Conservation (phyloP, 2,329 filamentous ascomycete species). For the Calcarisporium arbuscula region DNA sequence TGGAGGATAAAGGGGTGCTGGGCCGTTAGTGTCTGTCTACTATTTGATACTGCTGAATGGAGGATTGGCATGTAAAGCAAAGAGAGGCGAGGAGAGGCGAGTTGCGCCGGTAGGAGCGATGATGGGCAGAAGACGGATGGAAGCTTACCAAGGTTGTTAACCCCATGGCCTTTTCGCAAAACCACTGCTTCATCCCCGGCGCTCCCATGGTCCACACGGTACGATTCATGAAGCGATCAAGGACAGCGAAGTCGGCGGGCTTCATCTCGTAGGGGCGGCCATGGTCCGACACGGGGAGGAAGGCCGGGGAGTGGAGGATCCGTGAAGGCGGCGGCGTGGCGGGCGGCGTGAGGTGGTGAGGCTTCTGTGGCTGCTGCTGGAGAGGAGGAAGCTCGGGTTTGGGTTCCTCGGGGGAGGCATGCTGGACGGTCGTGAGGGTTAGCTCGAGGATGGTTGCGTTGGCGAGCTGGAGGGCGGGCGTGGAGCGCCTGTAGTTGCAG, state of each 20-base stretch:
- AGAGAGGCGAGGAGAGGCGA: not conserved
- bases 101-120: too few relatives aligned
- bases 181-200: conserved; percentile 21
- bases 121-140: too few relatives aligned
- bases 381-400: too few relatives aligned
- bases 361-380: too few relatives aligned
- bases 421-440: conserved; percentile 2
- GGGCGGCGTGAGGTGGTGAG: conserved; percentile 1
- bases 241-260: conserved; percentile 23
- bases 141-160: conserved; percentile 33
- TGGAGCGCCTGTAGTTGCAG: conserved; percentile 35
- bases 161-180: conserved; percentile 26
- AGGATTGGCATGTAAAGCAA: conserved; percentile 3
- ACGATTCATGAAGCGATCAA: conserved; percentile 35
- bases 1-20: conserved; percentile 50
- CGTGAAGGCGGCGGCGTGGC: conserved; percentile 7
- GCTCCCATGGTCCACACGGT: conserved; percentile 35
- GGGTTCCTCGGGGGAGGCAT: too few relatives aligned
- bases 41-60: conserved; percentile 6
- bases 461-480: conserved; percentile 15
- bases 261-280: conserved; percentile 23
- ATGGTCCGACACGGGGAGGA: conserved; percentile 14
- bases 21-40: not conserved
- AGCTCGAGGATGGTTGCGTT: conserved; percentile 12
- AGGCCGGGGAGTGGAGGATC: conserved; percentile 14